Evolutionary conservation across 164 flowering plant genomes (phyloP), one percentile per base, ranked within the genome.

Genomic region (Tinospora cordifolia): DNA sequence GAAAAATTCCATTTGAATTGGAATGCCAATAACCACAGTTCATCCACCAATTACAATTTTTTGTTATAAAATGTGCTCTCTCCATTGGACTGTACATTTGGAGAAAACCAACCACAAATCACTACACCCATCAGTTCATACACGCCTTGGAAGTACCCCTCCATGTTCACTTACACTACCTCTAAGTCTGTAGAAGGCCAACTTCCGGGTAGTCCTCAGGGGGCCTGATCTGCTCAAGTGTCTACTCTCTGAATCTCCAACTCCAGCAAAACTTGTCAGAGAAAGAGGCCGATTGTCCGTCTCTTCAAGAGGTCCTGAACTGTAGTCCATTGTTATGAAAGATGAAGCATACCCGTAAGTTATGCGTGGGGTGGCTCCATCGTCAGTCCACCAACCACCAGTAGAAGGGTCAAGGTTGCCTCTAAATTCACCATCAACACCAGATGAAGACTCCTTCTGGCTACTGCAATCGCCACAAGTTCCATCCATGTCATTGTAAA

Each of bases 101-200:
- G 13, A 47, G 27, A 25, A 24, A 46, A 12, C 10, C 19, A 27
- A 51, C 6, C 51, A 44, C 21, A 65, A 19, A 65, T 26, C 47
- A 17, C 57, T 44, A 34, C 54, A 36, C 40, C 85, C 57, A 70
- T 75, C 82, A 54, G 10, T 54, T 54, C 84, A 74, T 30, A 24
- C 46, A 30, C 75, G 86, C 67, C 77, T 81, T 13, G 83, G 40
- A 3, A 77, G 76, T 51, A 83, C 69, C 36, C 83, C 85, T 30
- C 90, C 97, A 74, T 90, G 97, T 71, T 93, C 97, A 46, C 97
- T 93, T 86, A 85, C 79, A 71, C 97, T 91, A 63, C 98, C 97
- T 36, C 88, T 80, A 46, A 85, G 73, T 79, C 90, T 85, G 49
- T 80, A 84, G 26, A 88, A 85, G 14, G 84, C 74, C 1, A 80